These are phyloP conservation scores for Sechiopsis laciniata DNA, from an alignment of 306 rosid species.

Conservation along the genomic window DNA sequence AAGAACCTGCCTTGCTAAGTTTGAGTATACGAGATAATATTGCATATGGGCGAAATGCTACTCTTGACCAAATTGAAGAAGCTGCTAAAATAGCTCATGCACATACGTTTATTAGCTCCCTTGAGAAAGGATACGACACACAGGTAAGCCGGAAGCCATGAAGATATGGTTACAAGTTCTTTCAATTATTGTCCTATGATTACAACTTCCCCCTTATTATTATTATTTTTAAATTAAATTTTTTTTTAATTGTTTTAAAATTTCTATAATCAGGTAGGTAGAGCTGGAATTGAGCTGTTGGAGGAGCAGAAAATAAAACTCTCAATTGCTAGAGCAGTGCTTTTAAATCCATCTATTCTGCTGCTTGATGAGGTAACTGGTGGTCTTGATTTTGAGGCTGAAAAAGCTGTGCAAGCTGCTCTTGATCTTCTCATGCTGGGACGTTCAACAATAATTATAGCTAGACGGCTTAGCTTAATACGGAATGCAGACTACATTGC, in stretches of 20 bases:
- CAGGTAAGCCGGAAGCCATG: constrained; percentile 49
- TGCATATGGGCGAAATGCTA: constrained; percentile 93
- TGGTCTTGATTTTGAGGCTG: constrained; percentile 99
- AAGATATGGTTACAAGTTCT: neutral
- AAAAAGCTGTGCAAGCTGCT: constrained; percentile 93
- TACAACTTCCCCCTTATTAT: neutral
- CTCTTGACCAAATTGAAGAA: constrained; percentile 94
- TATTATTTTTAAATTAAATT: neutral
- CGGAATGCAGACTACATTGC: constrained; percentile 98
- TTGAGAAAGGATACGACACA: constrained; percentile 77
- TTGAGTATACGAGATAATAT: constrained; percentile 95
- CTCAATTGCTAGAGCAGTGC: constrained; percentile 97
- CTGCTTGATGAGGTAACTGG: constrained; percentile 99
- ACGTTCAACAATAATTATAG: constrained; percentile 94
- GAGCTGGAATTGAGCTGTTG: constrained; percentile 80
- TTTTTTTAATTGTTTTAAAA: constrained; percentile 25
- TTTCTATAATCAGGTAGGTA: constrained; percentile 58
- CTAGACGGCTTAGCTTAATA: constrained; percentile 97
- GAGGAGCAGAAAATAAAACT: constrained; percentile 96
- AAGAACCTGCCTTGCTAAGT: constrained; percentile 97
- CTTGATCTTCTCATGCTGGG: constrained; percentile 97
- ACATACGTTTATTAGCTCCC: constrained; percentile 89
- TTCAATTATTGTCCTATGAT: neutral
- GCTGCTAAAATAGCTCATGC: constrained; percentile 99
- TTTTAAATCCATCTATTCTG: constrained; percentile 89